Evolutionary conservation across 1,284 basidiomycete genomes (phyloP).

Genomic region (Moesziomyces globuligerus): DNA sequence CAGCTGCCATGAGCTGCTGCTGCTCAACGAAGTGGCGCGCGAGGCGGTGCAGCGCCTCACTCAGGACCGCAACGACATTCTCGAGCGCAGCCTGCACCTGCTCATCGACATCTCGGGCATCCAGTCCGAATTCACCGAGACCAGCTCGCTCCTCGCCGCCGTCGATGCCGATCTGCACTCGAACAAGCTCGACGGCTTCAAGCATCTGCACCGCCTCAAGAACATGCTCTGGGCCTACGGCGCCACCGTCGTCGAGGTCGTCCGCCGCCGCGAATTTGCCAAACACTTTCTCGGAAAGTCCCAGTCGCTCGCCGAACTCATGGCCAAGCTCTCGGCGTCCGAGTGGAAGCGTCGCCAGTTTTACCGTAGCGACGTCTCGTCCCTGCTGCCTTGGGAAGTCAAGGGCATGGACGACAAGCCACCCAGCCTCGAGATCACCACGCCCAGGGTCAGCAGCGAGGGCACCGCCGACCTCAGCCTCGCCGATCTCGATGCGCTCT

Average conservation of each 20-base stretch:
- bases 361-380: constrained; percentile 46
- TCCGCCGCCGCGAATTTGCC: constrained; percentile 83
- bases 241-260: constrained; percentile 88
- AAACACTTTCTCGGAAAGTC: constrained; percentile 54
- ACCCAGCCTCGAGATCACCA: constrained; percentile 61
- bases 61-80: constrained; percentile 64
- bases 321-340: constrained; percentile 58
- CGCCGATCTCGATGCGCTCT: constrained; percentile 48
- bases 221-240: constrained; percentile 92
- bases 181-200: constrained; percentile 76
- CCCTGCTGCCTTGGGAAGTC: constrained; percentile 59
- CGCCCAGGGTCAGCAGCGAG: constrained; percentile 39
- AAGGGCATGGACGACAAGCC: constrained; percentile 55
- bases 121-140: constrained; percentile 64
- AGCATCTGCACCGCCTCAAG: constrained; percentile 87
- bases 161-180: constrained; percentile 55
- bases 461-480: constrained; percentile 44
- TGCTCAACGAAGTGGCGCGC: constrained; percentile 55
- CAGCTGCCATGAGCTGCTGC: constrained; percentile 48
- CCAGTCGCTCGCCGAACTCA: constrained; percentile 63
- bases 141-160: constrained; percentile 46
- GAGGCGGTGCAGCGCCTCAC: constrained; percentile 52
- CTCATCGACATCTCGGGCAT: constrained; percentile 64
- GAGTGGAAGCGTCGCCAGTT: constrained; percentile 56
- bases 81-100: constrained; percentile 55